A percentile compares a stretch with the other conserved stretches of the same genome.
Conservation (phyloP, 2,329 filamentous ascomycete species). For the Alternaria incomplexa region DNA sequence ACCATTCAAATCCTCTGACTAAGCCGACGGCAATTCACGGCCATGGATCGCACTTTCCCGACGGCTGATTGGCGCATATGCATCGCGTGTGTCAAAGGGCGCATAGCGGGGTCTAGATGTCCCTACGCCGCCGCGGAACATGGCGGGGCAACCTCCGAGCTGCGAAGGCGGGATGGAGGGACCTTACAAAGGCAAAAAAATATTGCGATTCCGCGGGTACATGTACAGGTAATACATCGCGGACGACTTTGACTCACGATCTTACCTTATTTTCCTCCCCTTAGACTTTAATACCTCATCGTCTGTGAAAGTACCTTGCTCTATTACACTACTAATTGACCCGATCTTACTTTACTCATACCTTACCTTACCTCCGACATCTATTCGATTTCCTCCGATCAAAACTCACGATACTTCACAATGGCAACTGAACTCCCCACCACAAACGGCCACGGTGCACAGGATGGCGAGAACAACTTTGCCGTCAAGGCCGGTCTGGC, state of each 20-base stretch:
- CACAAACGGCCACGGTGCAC: slow-evolving; percentile 51
- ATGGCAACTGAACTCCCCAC: slow-evolving; percentile 59
- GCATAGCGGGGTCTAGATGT: slow-evolving; percentile 24
- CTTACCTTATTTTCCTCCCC: slow-evolving; percentile 7
- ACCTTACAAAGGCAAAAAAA: slow-evolving; percentile 33
- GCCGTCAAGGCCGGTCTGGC: slow-evolving; percentile 93
- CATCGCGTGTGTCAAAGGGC: slow-evolving; percentile 32
- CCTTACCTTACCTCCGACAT: background rate
- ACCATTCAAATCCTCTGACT: slow-evolving; percentile 17
- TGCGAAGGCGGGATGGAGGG: slow-evolving; percentile 23
- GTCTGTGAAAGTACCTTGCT: background rate
- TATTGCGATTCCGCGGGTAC: slow-evolving; percentile 30
- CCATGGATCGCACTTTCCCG: background rate
- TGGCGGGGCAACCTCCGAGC: slow-evolving; percentile 21
- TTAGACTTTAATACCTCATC: background rate
- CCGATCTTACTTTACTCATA: background rate
- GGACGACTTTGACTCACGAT: slow-evolving; percentile 26
- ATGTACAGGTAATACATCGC: slow-evolving; percentile 31
- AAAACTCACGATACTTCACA: slow-evolving; percentile 14
- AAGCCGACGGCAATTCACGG: slow-evolving; percentile 36
- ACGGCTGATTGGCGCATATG: slow-evolving; percentile 21
- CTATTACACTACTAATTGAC: slow-evolving; percentile 2
- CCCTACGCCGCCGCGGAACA: slow-evolving; percentile 6
- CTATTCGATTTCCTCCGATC: background rate
- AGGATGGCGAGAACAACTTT: slow-evolving; percentile 66